phyloP scores from a whole-genome alignment of 208 protist species.

The Leishmania tropica region DNA sequence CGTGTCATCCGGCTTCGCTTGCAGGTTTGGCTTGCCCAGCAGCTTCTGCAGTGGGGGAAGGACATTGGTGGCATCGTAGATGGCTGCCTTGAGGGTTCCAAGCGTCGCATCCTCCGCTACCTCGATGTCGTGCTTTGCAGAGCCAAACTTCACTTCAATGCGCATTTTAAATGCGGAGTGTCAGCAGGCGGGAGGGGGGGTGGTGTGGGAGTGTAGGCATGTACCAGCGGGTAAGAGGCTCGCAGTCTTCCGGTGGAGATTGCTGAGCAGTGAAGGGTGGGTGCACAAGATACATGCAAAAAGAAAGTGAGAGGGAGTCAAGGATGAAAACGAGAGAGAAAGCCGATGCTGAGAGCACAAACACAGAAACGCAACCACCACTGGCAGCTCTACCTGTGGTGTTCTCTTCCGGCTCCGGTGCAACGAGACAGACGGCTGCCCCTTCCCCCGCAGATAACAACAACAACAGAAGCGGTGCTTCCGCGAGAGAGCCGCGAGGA shows the following conservation, averaged over 20 bases:
- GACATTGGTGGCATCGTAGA: slow-evolving; percentile 44
- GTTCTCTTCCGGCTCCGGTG: not conserved
- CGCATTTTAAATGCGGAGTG: slow-evolving; percentile 28
- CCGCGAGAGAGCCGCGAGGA: not conserved
- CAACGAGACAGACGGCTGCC: not conserved
- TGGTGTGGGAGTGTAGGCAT: not conserved
- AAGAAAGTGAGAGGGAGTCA: not conserved
- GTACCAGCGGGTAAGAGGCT: not conserved
- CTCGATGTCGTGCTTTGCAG: slow-evolving; percentile 40
- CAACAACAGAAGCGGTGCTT: not conserved
- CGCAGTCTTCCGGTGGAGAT: not conserved
- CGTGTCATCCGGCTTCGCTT: slow-evolving; percentile 42
- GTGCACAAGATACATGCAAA: not conserved
- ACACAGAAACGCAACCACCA: not conserved
- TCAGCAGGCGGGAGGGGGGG: not conserved
- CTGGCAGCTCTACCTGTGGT: not conserved
- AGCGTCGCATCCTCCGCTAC: slow-evolving; percentile 49
- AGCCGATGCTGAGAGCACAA: not conserved
- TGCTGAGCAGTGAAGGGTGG: not conserved
- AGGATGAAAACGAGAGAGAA: not conserved
- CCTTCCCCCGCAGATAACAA: not conserved
- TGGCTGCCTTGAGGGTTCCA: slow-evolving; percentile 35
- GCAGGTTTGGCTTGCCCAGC: slow-evolving; percentile 54
- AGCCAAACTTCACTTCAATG: slow-evolving; percentile 58
- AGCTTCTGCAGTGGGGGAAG: slow-evolving; percentile 56